Evolutionary conservation across 2,329 filamentous ascomycete genomes (phyloP), one percentile per base, ranked within the genome.

Genomic region (Aspergillus japonicus): DNA sequence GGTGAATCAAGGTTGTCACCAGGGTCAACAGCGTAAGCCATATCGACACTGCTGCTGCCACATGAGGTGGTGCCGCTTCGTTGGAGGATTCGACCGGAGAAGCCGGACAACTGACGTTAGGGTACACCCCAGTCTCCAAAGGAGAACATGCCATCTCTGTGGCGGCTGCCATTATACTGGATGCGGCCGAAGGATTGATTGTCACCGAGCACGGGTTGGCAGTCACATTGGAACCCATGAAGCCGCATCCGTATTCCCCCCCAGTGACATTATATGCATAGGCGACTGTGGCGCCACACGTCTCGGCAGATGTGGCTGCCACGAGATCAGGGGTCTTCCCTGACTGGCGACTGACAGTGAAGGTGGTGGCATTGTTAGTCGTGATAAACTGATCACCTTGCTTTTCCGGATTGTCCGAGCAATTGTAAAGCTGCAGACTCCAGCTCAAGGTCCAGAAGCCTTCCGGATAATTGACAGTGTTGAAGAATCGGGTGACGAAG

Each of bases 161-260:
- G 14, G 56, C 42, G 8, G 21, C 42, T 5, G 59, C 53, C 14
- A 31, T 42, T 8, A 61, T 55, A 23, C 47, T 57, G 6, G 52
- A 54, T 10, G 56, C 59, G 24, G 53, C 53, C 6, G 56, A 24
- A 26, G 51, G 7, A 12, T 56, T 47, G 7, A 57, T 33, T 10
- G 50, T 58, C 14, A 31, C 54, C n/a, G 59, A 53, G 54, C 54
- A 64, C 14, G 61, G 58, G 35, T 49, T 50, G 39, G 56, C 49
- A 11, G 58, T 61, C n/a, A 58, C 51, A 16, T 19, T 23, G 4
- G 60, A 54, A 26, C 39, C 51, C 44, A 61, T 21, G 14, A 26
- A 8, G 35, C 35, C 51, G 16, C 51, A 54, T 3, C 1, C 35
- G 2, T 21, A 23, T 24, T 23, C 35, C 3, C 1, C 6, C n/a